These are phyloP conservation scores for Gynostemma pentaphyllum DNA, from an alignment of 306 rosid species.

Conservation along the genomic window DNA sequence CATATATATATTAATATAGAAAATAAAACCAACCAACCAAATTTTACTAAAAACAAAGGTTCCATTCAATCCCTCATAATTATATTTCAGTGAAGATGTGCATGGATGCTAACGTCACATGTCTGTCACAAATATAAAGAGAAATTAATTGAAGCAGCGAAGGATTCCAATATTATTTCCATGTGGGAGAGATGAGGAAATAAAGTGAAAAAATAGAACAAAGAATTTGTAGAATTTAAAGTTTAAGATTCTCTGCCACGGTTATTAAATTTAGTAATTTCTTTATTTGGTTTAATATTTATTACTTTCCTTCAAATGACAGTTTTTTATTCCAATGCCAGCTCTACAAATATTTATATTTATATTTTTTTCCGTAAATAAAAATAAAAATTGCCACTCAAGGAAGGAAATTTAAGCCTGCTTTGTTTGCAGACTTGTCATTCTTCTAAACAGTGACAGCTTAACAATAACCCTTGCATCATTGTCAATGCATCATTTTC, in stretches of 20 bases:
- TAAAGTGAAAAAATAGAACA: no score
- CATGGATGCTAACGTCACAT: not conserved
- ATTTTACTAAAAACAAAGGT: not conserved
- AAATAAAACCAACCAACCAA: no score
- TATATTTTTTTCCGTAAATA: not conserved
- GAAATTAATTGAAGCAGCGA: not conserved
- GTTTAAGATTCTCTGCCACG: not conserved
- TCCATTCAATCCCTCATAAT: not conserved
- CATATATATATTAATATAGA: no score
- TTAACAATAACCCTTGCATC: slow-evolving; percentile 14
- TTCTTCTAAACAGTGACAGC: slow-evolving; percentile 13
- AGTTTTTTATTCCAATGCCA: not conserved
- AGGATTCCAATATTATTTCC: not conserved
- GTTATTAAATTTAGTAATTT: slow-evolving; percentile 8
- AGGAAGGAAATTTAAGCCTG: not conserved
- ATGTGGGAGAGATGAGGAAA: no score
- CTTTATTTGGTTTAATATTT: not conserved
- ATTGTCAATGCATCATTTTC: slow-evolving; percentile 5
- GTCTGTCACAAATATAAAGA: not conserved
- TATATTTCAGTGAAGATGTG: not conserved
- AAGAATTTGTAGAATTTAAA: not conserved
- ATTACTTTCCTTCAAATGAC: not conserved
- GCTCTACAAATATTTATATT: not conserved
- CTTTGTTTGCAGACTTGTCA: slow-evolving; percentile 12
- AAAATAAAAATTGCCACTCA: not conserved